phyloP scores from a whole-genome alignment of 192 early-diverging fungal genomes.

The Backusella australiensis region DNA sequence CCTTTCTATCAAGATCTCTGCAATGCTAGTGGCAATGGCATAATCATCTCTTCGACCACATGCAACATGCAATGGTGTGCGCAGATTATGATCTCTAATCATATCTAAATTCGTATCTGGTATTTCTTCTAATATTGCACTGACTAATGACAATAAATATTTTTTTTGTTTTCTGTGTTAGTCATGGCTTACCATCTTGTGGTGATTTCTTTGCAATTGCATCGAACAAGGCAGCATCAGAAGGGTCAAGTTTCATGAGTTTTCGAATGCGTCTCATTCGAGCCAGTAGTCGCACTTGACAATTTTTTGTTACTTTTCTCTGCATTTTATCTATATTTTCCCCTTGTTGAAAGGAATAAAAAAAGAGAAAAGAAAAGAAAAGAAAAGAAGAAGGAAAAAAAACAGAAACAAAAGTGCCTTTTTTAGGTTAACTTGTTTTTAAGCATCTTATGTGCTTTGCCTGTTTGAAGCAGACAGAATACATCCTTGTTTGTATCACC shows the following conservation, averaged over 20 bases:
- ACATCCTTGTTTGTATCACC: no score
- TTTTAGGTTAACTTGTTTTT: no score
- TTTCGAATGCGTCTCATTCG: background rate
- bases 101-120: conserved; percentile 24
- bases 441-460: no score
- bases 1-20: conserved; percentile 22
- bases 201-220: conserved; percentile 17
- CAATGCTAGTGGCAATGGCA: conserved; percentile 26
- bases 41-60: conserved; percentile 30
- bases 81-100: conserved; percentile 35
- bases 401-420: no score
- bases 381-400: no score
- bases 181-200: conserved; percentile 4
- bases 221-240: conserved; percentile 12
- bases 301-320: background rate
- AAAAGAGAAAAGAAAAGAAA: no score
- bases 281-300: background rate
- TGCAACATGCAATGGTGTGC: conserved; percentile 35
- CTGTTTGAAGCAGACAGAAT: no score
- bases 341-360: no score
- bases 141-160: conserved; percentile 8
- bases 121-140: background rate
- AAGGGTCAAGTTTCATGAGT: conserved; percentile 16
- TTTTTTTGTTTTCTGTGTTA: background rate
- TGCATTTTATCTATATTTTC: no score